Evolutionary conservation across 2,329 filamentous ascomycete species (phyloP).

Genomic region (Beauveria medogensis): DNA sequence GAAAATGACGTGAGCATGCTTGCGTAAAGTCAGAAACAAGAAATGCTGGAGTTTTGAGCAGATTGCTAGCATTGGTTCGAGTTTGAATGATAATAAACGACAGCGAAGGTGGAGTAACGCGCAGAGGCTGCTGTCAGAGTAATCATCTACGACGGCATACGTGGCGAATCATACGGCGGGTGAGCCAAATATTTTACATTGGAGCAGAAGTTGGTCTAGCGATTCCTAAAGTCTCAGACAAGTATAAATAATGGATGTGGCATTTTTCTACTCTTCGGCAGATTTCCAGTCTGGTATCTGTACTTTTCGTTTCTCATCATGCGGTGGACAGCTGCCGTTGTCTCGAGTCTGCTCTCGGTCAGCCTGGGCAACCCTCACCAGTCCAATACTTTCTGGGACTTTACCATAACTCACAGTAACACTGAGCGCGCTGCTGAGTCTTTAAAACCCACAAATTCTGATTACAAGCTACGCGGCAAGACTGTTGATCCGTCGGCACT

Average conservation of each 20-base stretch:
- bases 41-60: no score
- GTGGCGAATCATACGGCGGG: background rate
- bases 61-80: no score
- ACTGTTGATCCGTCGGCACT: slow-evolving; percentile 68
- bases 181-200: background rate
- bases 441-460: no score
- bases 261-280: no score
- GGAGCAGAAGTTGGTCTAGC: background rate
- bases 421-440: background rate
- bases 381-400: background rate
- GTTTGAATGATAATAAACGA: background rate
- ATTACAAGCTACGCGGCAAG: background rate
- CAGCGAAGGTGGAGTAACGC: background rate
- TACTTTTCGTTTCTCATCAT: background rate
- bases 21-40: no score
- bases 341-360: background rate
- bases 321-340: background rate
- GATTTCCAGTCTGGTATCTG: background rate
- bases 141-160: background rate
- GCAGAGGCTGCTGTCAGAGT: background rate
- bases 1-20: no score
- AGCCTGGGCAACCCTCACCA: background rate
- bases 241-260: background rate
- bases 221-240: no score
- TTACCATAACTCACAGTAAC: background rate